Evolutionary conservation across 768 basidiomycete species (phyloP).

Genomic region (Krasilnikovozyma curviuscula): DNA sequence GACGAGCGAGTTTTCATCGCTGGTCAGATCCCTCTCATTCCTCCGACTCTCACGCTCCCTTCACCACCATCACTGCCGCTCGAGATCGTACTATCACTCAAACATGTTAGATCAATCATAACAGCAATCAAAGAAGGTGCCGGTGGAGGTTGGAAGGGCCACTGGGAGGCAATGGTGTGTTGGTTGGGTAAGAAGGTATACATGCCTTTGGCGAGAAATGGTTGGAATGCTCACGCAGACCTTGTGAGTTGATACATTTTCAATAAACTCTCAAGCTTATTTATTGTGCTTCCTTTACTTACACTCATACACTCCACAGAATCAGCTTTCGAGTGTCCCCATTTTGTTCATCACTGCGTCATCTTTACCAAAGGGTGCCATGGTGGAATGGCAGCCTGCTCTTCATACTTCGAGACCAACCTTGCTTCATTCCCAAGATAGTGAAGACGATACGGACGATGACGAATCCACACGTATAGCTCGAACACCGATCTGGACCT

Average conservation of each 20-base stretch:
- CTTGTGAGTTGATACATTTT: constrained; percentile 4
- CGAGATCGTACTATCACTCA: constrained; percentile 56
- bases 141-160: constrained; percentile 43
- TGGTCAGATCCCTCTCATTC: constrained; percentile 84
- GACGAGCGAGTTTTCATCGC: constrained; percentile 67
- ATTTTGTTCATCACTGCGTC: constrained; percentile 23
- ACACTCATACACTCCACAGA: background rate
- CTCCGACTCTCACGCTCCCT: constrained; percentile 50
- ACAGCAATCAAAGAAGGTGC: constrained; percentile 38
- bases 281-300: background rate
- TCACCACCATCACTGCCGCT: constrained; percentile 35
- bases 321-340: background rate
- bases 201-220: constrained; percentile 14
- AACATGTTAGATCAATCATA: constrained; percentile 56
- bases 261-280: background rate
- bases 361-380: constrained; percentile 25
- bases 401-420: constrained; percentile 20
- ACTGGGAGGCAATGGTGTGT: constrained; percentile 33
- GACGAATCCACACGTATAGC: constrained; percentile 16
- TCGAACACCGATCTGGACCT: background rate
- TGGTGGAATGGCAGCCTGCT: constrained; percentile 30
- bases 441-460: constrained; percentile 14
- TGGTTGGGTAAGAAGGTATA: constrained; percentile 7
- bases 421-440: background rate
- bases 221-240: constrained; percentile 18